phyloP scores from a whole-genome alignment of 148 eudicot species.

The Camellia japonica region DNA sequence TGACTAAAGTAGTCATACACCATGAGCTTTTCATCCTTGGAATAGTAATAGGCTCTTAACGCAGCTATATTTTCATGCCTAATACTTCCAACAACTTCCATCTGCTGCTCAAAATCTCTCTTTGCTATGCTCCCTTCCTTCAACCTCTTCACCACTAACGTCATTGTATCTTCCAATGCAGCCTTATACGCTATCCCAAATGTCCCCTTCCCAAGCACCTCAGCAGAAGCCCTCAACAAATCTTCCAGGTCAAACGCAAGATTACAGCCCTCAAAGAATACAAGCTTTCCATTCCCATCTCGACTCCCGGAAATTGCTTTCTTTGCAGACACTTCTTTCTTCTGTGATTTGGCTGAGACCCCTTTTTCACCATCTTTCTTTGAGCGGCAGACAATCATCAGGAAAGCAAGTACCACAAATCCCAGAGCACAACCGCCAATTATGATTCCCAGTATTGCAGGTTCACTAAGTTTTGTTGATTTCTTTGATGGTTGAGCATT shows the following conservation, averaged over 20 bases:
- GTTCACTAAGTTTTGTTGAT: constrained; percentile 37
- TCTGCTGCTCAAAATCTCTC: constrained; percentile 77
- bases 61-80: constrained; percentile 72
- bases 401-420: constrained; percentile 40
- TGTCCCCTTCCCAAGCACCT: constrained; percentile 79
- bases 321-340: constrained; percentile 28
- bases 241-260: constrained; percentile 74
- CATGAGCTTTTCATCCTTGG: constrained; percentile 86
- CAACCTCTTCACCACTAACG: constrained; percentile 68
- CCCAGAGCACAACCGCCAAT: constrained; percentile 43
- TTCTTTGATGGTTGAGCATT: constrained; percentile 22
- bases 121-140: constrained; percentile 54
- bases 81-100: constrained; percentile 67
- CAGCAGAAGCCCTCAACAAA: constrained; percentile 77
- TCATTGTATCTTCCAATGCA: constrained; percentile 61
- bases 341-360: constrained; percentile 12
- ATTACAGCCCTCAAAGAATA: constrained; percentile 57
- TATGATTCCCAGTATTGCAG: constrained; percentile 53
- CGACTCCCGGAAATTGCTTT: constrained; percentile 28
- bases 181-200: constrained; percentile 80
- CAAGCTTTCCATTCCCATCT: constrained; percentile 44
- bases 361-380: constrained; percentile 25
- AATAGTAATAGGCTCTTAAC: constrained; percentile 74
- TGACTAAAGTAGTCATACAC: constrained; percentile 63
- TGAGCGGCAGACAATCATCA: constrained; percentile 40